phyloP scores from a whole-genome alignment of 108 stramenopile species.

The Cyclotella baltica region DNA sequence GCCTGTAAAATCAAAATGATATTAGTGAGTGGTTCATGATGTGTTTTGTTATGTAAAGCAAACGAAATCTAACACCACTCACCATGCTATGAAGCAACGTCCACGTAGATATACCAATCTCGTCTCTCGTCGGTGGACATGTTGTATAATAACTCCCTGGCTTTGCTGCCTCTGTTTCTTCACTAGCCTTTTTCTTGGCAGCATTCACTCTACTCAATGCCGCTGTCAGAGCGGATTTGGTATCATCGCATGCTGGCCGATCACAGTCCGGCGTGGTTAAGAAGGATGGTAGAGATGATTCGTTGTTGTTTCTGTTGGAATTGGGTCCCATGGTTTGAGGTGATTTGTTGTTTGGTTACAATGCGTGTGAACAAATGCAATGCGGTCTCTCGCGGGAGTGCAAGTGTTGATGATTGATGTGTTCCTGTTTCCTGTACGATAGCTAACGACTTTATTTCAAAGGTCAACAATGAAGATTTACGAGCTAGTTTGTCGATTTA shows the following conservation, averaged over 20 bases:
- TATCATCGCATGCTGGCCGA: slow-evolving; percentile 88
- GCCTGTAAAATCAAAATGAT: slow-evolving; percentile 47
- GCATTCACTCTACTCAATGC: slow-evolving; percentile 57
- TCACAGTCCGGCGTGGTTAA: slow-evolving; percentile 73
- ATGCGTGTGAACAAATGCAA: neutral
- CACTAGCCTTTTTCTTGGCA: neutral
- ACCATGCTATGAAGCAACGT: slow-evolving; percentile 86
- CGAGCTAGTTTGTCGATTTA: too few relatives aligned
- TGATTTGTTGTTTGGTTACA: neutral
- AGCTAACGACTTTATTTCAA: too few relatives aligned
- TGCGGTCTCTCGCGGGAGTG: neutral
- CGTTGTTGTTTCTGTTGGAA: slow-evolving; percentile 22
- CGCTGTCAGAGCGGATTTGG: slow-evolving; percentile 57
- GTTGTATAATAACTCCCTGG: slow-evolving; percentile 31
- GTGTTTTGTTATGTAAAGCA: neutral
- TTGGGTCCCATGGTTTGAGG: slow-evolving; percentile 20
- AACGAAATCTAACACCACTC: too few relatives aligned
- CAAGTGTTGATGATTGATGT: too few relatives aligned
- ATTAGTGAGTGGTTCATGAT: neutral
- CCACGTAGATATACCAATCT: slow-evolving; percentile 81
- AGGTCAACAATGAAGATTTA: too few relatives aligned
- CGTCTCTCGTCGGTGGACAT: slow-evolving; percentile 79
- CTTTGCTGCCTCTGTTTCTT: neutral
- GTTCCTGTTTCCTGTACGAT: too few relatives aligned
- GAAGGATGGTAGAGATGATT: slow-evolving; percentile 28